phyloP scores from a whole-genome alignment of 2,329 filamentous ascomycete species.

The Colletotrichum viniferum region DNA sequence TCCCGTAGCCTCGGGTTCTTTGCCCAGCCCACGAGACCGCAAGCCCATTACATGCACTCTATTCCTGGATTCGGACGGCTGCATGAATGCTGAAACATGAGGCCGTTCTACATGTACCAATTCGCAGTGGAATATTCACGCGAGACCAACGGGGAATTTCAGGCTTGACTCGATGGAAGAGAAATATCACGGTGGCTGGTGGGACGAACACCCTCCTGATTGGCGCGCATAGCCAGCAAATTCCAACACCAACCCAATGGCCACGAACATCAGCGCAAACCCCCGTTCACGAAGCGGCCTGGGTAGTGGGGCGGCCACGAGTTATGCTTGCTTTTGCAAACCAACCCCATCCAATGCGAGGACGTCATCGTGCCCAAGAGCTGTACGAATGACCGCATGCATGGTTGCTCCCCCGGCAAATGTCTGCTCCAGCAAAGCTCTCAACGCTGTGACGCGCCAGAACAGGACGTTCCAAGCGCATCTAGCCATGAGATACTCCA shows the following conservation, averaged over 20 bases:
- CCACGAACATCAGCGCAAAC: background rate
- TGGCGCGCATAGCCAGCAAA: background rate
- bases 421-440: background rate
- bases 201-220: background rate
- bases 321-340: background rate
- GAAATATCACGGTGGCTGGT: background rate
- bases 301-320: background rate
- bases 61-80: background rate
- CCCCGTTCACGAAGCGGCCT: background rate
- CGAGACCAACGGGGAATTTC: background rate
- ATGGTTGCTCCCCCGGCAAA: background rate
- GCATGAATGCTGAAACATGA: background rate
- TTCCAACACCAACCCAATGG: background rate
- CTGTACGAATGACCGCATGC: background rate
- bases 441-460: background rate
- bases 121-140: background rate
- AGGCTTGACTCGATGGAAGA: background rate
- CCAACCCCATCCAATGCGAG: background rate
- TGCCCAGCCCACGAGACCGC: background rate
- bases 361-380: conserved; percentile 1
- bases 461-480: background rate
- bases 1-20: background rate
- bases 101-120: background rate
- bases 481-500: background rate
- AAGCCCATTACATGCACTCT: background rate